Conservation (phyloP, 2,329 filamentous ascomycete genomes). For the Sphaerulina musiva region DNA sequence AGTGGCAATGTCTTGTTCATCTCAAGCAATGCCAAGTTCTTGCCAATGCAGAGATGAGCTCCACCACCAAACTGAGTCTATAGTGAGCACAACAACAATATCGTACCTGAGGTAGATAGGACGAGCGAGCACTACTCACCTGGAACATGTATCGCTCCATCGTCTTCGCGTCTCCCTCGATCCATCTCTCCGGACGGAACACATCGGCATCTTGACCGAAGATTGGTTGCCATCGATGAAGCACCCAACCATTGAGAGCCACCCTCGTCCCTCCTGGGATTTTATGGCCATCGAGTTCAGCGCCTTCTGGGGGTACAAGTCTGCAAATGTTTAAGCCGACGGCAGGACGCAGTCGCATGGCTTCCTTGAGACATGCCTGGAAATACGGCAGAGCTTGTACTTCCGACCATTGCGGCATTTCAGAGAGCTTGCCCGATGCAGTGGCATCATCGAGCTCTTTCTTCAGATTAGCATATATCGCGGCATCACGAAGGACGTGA, state of each 20-base stretch:
- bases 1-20: constrained; percentile 29
- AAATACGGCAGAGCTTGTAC: constrained; percentile 49
- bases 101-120: no score
- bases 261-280: constrained; percentile 50
- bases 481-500: constrained; percentile 43
- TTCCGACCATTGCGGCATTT: constrained; percentile 34
- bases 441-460: constrained; percentile 33
- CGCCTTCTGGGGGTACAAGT: constrained; percentile 47
- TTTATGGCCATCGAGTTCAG: constrained; percentile 46
- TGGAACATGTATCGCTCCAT: constrained; percentile 55
- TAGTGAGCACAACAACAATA: constrained; percentile 5
- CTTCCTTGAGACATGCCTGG: constrained; percentile 53
- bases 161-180: constrained; percentile 33
- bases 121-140: constrained; percentile 33
- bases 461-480: constrained; percentile 45
- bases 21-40: constrained; percentile 26
- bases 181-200: constrained; percentile 21
- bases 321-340: constrained; percentile 52
- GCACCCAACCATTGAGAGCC: constrained; percentile 51
- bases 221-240: constrained; percentile 41
- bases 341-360: constrained; percentile 51
- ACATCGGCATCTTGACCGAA: constrained; percentile 16
- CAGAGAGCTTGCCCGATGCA: constrained; percentile 20
- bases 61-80: constrained; percentile 22
- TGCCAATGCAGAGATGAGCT: constrained; percentile 25